phyloP scores from a whole-genome alignment of 2,329 filamentous ascomycete species.

The Biscogniauxia marginata region DNA sequence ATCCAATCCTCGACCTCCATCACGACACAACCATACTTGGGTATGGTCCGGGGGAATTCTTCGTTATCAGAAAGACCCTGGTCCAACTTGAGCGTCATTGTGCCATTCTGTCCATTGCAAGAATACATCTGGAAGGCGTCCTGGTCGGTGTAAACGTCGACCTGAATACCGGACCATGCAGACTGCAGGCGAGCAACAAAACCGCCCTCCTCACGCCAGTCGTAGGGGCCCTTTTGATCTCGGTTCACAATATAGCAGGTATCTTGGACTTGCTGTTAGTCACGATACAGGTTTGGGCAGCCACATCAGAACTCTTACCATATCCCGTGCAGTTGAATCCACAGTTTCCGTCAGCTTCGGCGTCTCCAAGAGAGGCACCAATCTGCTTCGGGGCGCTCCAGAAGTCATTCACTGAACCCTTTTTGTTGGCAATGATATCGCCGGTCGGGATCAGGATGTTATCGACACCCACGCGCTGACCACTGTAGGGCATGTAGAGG shows the following conservation, averaged over 20 bases:
- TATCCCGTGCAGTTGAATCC: constrained; percentile 82
- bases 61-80: constrained; percentile 61
- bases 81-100: constrained; percentile 64
- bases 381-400: constrained; percentile 81
- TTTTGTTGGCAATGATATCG: constrained; percentile 67
- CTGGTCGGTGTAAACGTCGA: constrained; percentile 82
- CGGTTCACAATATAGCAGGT: constrained; percentile 71
- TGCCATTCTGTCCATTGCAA: constrained; percentile 75
- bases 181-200: constrained; percentile 68
- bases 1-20: constrained; percentile 94
- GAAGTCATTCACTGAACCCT: constrained; percentile 73
- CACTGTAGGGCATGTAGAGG: constrained; percentile 69
- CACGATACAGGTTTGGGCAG: too few species aligned
- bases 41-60: constrained; percentile 60
- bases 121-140: constrained; percentile 86
- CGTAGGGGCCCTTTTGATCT: constrained; percentile 51
- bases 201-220: constrained; percentile 58
- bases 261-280: constrained; percentile 38
- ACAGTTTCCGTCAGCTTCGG: constrained; percentile 69
- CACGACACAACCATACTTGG: constrained; percentile 81
- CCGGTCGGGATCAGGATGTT: constrained; percentile 74
- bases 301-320: constrained; percentile 50
- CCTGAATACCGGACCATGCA: constrained; percentile 75
- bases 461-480: constrained; percentile 67
- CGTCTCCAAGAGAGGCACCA: constrained; percentile 64